These are phyloP conservation scores for Coemansia sp. DNA, from an alignment of 192 early-diverging fungal genomes.

Conservation along the genomic window DNA sequence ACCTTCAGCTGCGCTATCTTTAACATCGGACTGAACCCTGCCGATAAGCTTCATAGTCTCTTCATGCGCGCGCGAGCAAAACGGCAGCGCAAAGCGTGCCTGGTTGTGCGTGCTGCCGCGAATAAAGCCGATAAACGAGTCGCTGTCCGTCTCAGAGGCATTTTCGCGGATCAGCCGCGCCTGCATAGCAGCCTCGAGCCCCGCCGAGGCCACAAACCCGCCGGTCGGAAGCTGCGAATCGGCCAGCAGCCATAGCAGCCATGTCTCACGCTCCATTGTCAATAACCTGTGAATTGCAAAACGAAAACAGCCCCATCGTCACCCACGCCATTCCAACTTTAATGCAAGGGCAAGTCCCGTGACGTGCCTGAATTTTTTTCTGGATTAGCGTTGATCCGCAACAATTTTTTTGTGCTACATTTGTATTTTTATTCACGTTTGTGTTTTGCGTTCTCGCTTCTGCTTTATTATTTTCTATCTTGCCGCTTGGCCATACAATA, in stretches of 20 bases:
- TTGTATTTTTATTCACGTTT: neutral
- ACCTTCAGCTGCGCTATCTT: slow-evolving; percentile 11
- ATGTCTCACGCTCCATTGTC: slow-evolving; percentile 55
- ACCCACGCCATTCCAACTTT: neutral
- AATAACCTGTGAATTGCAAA: neutral
- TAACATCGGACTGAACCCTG: slow-evolving; percentile 11
- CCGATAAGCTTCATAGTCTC: neutral
- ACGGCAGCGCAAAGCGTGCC: slow-evolving; percentile 68
- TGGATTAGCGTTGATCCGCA: slow-evolving; percentile 6
- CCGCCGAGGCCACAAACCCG: slow-evolving; percentile 91
- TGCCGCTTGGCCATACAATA: neutral
- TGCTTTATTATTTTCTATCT: slow-evolving; percentile 9
- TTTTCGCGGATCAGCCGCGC: slow-evolving; percentile 57
- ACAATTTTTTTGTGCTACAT: neutral
- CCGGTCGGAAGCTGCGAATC: slow-evolving; percentile 94
- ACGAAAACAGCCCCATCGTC: neutral
- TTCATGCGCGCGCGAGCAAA: slow-evolving; percentile 55
- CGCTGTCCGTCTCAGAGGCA: slow-evolving; percentile 15
- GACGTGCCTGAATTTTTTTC: slow-evolving; percentile 2
- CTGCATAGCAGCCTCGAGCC: slow-evolving; percentile 83
- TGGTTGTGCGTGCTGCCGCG: slow-evolving; percentile 64
- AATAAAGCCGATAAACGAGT: slow-evolving; percentile 55
- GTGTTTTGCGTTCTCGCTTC: slow-evolving; percentile 3
- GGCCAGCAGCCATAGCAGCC: slow-evolving; percentile 80
- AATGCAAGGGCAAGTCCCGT: neutral